Base-by-base conservation (phyloP, 2,329 filamentous ascomycete species). In the Anthostomella pinea region DNA sequence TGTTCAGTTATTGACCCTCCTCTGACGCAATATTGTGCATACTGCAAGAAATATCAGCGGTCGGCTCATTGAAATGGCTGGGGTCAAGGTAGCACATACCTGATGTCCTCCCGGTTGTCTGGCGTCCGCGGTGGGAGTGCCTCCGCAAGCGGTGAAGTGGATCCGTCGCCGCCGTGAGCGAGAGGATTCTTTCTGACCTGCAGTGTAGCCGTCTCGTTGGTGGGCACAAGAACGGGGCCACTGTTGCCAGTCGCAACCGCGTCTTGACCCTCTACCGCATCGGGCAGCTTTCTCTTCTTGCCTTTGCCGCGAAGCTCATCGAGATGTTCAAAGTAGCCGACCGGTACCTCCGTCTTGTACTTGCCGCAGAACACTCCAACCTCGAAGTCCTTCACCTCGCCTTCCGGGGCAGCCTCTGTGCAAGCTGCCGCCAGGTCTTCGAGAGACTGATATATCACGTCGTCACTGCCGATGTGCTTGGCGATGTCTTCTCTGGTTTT, bases 281-380 rank as follows among this genome's bases (percentile, higher is more conserved):
- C 30, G 3, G 39, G 16, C 6, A 38, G 30, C 63, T 85, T 85
- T 45, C 75, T 71, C 45, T 77, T 83, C 60, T 87, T 81, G 30
- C 83, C 85, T 35, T 87, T 81, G 30, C 83, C 85, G 34, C 87
- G 74, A 13, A 89, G 65, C 40, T 74, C 69, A 63, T 87, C 83
- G 5, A 94, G 71, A 53, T 88, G 86, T 48, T 87, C 79, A 51
- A 96, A 93, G 66, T 96, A 96, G 23, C 77, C 81, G 6, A 81
- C 75, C 1, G 83, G 77, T 2, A 96, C 85, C 0, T 80, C 79
- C 0, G 91, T 96, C 43, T 87, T 73, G 63, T 96, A 96, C 46
- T 81, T 79, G 29, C 91, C 91, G 56, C 82, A 88, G 68, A 97
- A 96, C 7, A 96, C 90, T 35, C 91, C 90, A 3, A 94, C 81